Percentiles rank a stretch among this genome's conserved stretches.
These are phyloP conservation scores for Venustampulla echinocandica DNA, from an alignment of 495 filamentous ascomycete genomes.

Conservation along the genomic window DNA sequence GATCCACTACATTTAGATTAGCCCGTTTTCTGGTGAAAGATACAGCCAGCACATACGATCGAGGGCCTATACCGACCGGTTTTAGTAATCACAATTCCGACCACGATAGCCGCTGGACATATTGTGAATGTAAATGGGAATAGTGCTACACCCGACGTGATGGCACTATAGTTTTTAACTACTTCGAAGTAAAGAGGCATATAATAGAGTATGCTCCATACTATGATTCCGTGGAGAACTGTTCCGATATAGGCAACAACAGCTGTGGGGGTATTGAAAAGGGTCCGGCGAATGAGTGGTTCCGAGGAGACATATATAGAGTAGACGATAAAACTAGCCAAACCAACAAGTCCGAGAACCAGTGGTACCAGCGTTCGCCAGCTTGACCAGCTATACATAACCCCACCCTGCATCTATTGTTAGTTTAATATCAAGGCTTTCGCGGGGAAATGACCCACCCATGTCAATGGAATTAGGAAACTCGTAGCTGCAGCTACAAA, in stretches of 20 bases:
- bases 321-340: constrained; percentile 37
- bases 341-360: constrained; percentile 36
- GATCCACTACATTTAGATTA: too few species aligned
- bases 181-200: constrained; percentile 59
- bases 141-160: constrained; percentile 51
- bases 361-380: constrained; percentile 51
- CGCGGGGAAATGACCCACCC: too few species aligned
- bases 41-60: too few species aligned
- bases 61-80: constrained; percentile 33
- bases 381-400: constrained; percentile 42
- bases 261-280: constrained; percentile 36
- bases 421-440: too few species aligned
- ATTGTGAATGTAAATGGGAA: constrained; percentile 48
- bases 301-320: constrained; percentile 36
- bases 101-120: constrained; percentile 35
- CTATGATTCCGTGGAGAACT: constrained; percentile 39
- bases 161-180: constrained; percentile 46
- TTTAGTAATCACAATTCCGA: constrained; percentile 39
- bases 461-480: constrained; percentile 44
- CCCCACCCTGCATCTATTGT: too few species aligned
- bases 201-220: constrained; percentile 50
- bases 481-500: constrained; percentile 39
- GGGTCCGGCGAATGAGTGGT: constrained; percentile 34
- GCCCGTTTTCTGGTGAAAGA: too few species aligned
- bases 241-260: constrained; percentile 31